Conservation (phyloP, 2,329 filamentous ascomycete genomes). For the Alternaria ethzedia region DNA sequence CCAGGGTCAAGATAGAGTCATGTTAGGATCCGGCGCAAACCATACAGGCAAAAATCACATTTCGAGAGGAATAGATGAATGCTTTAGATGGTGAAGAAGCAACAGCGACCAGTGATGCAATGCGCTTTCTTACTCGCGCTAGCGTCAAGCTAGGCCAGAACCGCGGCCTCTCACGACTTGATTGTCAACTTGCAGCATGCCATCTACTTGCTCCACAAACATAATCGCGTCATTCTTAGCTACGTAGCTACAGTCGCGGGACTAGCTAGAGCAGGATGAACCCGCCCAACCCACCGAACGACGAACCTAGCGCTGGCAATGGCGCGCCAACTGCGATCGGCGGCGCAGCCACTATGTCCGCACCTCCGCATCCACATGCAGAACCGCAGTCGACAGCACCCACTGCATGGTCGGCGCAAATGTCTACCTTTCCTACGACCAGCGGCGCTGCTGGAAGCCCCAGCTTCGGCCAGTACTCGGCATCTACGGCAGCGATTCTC, state of each 20-base stretch:
- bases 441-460: slow-evolving; percentile 16
- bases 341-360: slow-evolving; percentile 27
- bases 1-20: neutral
- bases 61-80: neutral
- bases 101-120: slow-evolving; percentile 1
- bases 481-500: slow-evolving; percentile 52
- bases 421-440: slow-evolving; percentile 30
- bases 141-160: slow-evolving; percentile 11
- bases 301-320: slow-evolving; percentile 23
- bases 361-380: slow-evolving; percentile 17
- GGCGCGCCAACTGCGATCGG: slow-evolving; percentile 19
- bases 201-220: neutral
- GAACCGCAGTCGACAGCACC: slow-evolving; percentile 19
- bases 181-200: neutral
- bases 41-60: neutral
- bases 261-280: slow-evolving; percentile 24
- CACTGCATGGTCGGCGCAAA: slow-evolving; percentile 37
- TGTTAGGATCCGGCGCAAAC: neutral
- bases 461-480: slow-evolving; percentile 43
- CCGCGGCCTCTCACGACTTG: slow-evolving; percentile 1
- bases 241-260: slow-evolving; percentile 18
- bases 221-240: slow-evolving; percentile 7
- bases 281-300: slow-evolving; percentile 12
- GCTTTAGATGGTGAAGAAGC: neutral
- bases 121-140: slow-evolving; percentile 1